phyloP scores from a whole-genome alignment of 495 filamentous ascomycete genomes.

The Jackrogersella minutella region DNA sequence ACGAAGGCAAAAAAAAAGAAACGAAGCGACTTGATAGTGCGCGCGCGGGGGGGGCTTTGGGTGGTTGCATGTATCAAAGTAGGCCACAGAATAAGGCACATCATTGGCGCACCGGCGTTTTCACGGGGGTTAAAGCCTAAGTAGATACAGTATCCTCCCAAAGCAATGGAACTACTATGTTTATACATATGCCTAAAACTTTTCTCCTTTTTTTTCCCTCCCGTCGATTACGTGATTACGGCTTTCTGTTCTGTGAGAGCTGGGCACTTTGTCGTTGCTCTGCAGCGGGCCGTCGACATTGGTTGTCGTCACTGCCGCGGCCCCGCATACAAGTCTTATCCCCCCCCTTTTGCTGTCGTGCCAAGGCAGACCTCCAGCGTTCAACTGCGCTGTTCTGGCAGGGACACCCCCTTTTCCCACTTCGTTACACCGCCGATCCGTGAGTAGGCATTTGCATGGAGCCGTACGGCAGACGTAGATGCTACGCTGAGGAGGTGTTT shows the following conservation, averaged over 20 bases:
- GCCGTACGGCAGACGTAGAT: conserved; percentile 6
- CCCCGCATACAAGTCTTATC: neutral
- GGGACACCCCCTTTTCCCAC: too few relatives aligned
- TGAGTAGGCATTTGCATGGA: neutral
- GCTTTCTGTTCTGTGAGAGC: neutral
- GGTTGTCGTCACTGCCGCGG: neutral
- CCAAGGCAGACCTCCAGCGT: neutral
- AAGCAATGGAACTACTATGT: neutral
- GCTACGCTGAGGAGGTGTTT: too few relatives aligned
- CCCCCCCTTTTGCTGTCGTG: too few relatives aligned
- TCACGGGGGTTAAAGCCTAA: conserved; percentile 1
- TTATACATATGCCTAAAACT: neutral
- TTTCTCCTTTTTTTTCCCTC: too few relatives aligned
- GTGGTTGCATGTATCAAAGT: conserved; percentile 18
- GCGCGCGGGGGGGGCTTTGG: conserved; percentile 5
- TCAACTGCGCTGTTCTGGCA: too few relatives aligned
- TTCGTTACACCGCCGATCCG: conserved; percentile 14
- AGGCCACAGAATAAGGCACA: conserved; percentile 1
- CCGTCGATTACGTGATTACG: neutral
- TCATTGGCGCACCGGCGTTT: conserved; percentile 15
- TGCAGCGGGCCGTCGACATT: neutral
- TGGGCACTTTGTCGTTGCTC: neutral
- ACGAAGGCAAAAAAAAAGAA: neutral
- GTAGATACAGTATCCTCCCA: conserved; percentile 18
- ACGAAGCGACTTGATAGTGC: neutral